phyloP scores from a whole-genome alignment of 495 filamentous ascomycete genomes.

The Penicillium paxilli region DNA sequence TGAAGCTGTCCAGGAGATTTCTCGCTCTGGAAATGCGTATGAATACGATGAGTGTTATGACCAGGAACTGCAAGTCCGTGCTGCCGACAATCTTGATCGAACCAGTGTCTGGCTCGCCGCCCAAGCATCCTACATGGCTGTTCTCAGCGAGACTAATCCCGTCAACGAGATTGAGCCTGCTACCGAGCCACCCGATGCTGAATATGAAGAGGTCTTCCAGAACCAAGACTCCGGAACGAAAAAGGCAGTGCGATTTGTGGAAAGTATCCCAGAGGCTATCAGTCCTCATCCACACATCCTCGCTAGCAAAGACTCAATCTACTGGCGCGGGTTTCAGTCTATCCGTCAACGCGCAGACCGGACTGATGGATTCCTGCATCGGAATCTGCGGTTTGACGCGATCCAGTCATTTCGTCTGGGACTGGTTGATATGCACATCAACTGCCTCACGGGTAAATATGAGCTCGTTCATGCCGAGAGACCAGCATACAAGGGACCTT shows the following conservation, averaged over 20 bases:
- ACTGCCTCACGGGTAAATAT: slow-evolving; percentile 77
- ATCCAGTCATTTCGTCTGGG: slow-evolving; percentile 77
- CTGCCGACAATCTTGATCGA: slow-evolving; percentile 69
- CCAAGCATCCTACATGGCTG: slow-evolving; percentile 74
- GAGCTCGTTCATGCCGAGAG: slow-evolving; percentile 53
- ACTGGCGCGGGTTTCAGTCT: slow-evolving; percentile 85
- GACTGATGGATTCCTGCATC: slow-evolving; percentile 79
- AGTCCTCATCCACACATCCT: slow-evolving; percentile 33
- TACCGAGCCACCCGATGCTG: slow-evolving; percentile 12
- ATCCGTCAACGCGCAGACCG: slow-evolving; percentile 56
- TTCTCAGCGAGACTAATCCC: slow-evolving; percentile 65
- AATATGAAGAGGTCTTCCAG: slow-evolving; percentile 19
- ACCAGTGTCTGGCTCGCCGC: slow-evolving; percentile 80
- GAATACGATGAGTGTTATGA: slow-evolving; percentile 73
- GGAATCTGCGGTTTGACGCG: slow-evolving; percentile 83
- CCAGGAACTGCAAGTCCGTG: slow-evolving; percentile 61
- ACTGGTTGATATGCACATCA: slow-evolving; percentile 61
- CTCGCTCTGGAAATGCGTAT: slow-evolving; percentile 41
- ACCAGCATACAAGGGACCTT: slow-evolving; percentile 50
- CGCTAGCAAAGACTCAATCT: slow-evolving; percentile 72
- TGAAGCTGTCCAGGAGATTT: slow-evolving; percentile 37
- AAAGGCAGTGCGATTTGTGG: slow-evolving; percentile 76
- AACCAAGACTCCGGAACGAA: slow-evolving; percentile 42
- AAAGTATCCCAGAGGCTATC: slow-evolving; percentile 44
- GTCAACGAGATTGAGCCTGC: slow-evolving; percentile 47